Percentiles rank a stretch among this genome's conserved stretches.
These are phyloP conservation scores for Salix exigua DNA, from an alignment of 345 rosid genomes.

Conservation along the genomic window DNA sequence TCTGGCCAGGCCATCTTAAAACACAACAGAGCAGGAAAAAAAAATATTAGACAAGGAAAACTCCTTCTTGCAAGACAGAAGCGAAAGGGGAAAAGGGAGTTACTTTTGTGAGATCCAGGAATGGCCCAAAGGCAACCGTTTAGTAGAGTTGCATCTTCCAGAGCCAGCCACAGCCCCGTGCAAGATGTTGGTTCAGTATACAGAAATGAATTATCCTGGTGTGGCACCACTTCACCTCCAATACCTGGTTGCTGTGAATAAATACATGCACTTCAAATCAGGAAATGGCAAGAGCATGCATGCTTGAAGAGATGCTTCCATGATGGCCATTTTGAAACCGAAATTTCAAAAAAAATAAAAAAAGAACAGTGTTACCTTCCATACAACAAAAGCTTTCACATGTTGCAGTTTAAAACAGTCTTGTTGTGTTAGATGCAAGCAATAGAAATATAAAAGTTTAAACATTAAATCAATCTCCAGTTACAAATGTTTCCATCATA, in stretches of 20 bases:
- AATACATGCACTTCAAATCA: not conserved
- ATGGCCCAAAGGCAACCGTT: conserved; percentile 98
- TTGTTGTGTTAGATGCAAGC: too few species aligned
- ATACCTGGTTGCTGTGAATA: conserved; percentile 88
- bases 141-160: conserved; percentile 75
- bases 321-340: too few species aligned
- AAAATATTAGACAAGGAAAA: not conserved
- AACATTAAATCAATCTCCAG: too few species aligned
- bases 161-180: conserved; percentile 92
- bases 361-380: not conserved
- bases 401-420: not conserved
- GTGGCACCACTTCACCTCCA: conserved; percentile 94
- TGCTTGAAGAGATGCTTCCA: not conserved
- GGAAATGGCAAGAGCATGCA: not conserved
- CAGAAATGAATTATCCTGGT: conserved; percentile 89
- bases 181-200: conserved; percentile 85
- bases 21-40: not conserved
- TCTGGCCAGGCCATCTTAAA: conserved; percentile 84
- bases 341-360: not conserved
- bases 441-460: too few species aligned
- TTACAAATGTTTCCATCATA: too few species aligned
- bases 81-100: not conserved
- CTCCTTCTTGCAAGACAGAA: not conserved
- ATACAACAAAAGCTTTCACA: not conserved
- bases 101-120: conserved; percentile 94